phyloP scores from a whole-genome alignment of 768 basidiomycete genomes.

The Leccinum fibrillosum region DNA sequence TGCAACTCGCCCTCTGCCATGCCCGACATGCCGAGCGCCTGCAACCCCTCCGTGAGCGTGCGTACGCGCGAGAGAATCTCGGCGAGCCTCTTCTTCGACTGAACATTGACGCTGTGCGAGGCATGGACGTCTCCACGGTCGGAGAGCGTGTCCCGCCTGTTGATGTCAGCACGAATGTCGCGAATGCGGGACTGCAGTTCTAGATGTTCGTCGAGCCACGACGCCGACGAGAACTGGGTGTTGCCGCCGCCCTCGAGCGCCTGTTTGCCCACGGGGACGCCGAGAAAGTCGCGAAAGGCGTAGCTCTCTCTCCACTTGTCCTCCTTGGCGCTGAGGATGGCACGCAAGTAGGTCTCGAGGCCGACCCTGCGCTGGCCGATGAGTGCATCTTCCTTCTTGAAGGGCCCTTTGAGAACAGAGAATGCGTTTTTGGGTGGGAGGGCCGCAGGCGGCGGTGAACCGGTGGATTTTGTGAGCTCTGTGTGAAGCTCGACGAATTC shows the following conservation, averaged over 20 bases:
- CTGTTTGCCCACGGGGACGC: constrained; percentile 67
- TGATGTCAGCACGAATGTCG: constrained; percentile 80
- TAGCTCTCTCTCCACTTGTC: constrained; percentile 77
- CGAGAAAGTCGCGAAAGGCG: constrained; percentile 84
- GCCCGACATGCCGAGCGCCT: constrained; percentile 60
- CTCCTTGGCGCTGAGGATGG: constrained; percentile 80
- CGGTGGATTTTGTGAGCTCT: constrained; percentile 77
- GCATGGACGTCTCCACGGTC: constrained; percentile 68
- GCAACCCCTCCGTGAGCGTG: constrained; percentile 64
- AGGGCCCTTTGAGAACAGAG: constrained; percentile 57
- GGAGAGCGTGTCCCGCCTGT: constrained; percentile 82
- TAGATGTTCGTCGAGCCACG: constrained; percentile 89
- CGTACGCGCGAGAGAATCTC: constrained; percentile 73
- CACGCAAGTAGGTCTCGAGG: constrained; percentile 82
- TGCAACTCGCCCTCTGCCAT: constrained; percentile 92
- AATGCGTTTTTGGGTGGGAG: constrained; percentile 85
- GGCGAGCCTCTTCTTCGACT: constrained; percentile 83
- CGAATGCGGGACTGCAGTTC: constrained; percentile 75
- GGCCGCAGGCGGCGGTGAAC: constrained; percentile 70
- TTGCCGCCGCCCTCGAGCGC: constrained; percentile 27
- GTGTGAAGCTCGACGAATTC: constrained; percentile 88
- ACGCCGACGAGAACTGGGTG: constrained; percentile 63
- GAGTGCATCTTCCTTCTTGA: constrained; percentile 49
- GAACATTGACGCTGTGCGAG: constrained; percentile 77
- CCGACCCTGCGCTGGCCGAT: constrained; percentile 75